These are phyloP conservation scores for Boletus smithii DNA, from an alignment of 1,284 basidiomycete genomes.

Conservation along the genomic window DNA sequence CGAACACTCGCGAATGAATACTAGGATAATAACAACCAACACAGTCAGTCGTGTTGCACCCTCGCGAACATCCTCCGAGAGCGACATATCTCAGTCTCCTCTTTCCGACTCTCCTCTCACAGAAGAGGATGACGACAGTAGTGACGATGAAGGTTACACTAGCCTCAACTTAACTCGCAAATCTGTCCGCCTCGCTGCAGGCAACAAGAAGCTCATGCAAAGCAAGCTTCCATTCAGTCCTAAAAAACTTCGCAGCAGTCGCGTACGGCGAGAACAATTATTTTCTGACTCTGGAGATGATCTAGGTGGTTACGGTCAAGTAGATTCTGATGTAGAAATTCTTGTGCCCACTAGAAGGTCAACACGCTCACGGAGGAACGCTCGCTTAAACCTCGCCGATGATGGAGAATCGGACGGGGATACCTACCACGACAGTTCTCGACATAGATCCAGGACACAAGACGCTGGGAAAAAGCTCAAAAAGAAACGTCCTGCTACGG, in stretches of 20 bases:
- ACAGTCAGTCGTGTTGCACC: conserved; percentile 7
- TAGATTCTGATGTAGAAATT: conserved; percentile 35
- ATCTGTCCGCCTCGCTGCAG: conserved; percentile 24
- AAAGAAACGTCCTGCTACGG: conserved; percentile 41
- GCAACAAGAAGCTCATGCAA: conserved; percentile 16
- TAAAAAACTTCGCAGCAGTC: conserved; percentile 46
- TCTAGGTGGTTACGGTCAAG: conserved; percentile 36
- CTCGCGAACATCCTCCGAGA: conserved; percentile 10
- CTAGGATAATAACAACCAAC: conserved; percentile 33
- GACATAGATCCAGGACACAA: conserved; percentile 17
- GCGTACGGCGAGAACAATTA: conserved; percentile 31
- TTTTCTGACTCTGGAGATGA: conserved; percentile 41
- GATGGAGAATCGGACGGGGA: conserved; percentile 34
- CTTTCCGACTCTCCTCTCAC: conserved; percentile 19
- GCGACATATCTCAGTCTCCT: conserved; percentile 6
- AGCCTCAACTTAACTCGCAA: conserved; percentile 25
- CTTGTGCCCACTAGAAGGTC: conserved; percentile 29
- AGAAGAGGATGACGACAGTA: conserved; percentile 29
- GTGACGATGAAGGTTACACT: conserved; percentile 30
- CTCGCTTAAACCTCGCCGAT: conserved; percentile 37
- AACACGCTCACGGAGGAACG: conserved; percentile 37
- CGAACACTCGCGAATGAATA: conserved; percentile 51
- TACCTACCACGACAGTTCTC: conserved; percentile 33
- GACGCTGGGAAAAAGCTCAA: conserved; percentile 19
- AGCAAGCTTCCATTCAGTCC: conserved; percentile 58